Base-by-base conservation (phyloP, 2,329 filamentous ascomycete species). In the Zasmidium angulare region DNA sequence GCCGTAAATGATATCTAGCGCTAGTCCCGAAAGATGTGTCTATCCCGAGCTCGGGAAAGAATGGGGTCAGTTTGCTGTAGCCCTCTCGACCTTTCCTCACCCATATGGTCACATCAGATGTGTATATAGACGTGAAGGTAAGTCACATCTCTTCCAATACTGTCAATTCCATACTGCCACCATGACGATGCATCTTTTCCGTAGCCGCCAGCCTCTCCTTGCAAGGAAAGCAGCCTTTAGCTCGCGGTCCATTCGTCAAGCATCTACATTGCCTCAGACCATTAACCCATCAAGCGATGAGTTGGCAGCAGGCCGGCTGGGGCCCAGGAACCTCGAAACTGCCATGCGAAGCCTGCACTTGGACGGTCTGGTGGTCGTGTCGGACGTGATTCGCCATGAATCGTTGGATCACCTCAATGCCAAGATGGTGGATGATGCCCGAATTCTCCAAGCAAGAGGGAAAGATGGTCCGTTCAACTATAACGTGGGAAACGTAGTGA, bases 381-480 rank as follows among this genome's bases (percentile, higher is more conserved):
- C 85, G 53, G 74, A 84, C 66, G 79, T 79, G 1, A 75, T 86
- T 20, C 76, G 79, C 0, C 80, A 83, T 62, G 67, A 74, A 0
- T 69, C 79, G n/a, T 71, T 88, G 2, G 82, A 87, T 64, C 66
- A 68, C 6, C 73, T 88, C 40, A 87, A 88, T 66, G 62, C 65
- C 49, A 83, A 81, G 63, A 88, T 88, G 85, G 77, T 84, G 1
- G 36, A 81, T 49, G 85, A 88, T 68, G 84, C 85, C 1, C 76
- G 75, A 1, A 67, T 71, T 2, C 74, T 88, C 1, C 81, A 83
- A 58, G 75, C 74, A 0, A 73, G 76, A 29, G 83, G 83, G 1
- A 78, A 85, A 20, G 77, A 83, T 17, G 79, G 81, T 0, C 83
- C 83, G 0, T 88, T 81, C 75, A 87, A 87, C 64, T 87, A 87